These are phyloP conservation scores for Trypanosoma rangeli DNA, from an alignment of 208 protist genomes.

Conservation along the genomic window DNA sequence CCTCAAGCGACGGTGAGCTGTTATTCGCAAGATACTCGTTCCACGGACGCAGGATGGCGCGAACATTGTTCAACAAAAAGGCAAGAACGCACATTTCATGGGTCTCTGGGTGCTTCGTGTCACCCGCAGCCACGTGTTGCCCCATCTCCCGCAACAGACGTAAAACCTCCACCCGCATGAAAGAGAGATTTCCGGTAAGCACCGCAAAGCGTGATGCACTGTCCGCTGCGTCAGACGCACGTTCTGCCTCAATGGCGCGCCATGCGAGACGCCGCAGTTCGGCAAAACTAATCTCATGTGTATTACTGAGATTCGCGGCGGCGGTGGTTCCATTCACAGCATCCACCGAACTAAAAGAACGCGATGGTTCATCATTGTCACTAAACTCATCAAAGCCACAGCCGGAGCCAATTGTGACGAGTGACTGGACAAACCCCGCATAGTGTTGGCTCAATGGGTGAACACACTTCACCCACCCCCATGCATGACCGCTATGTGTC, in stretches of 20 bases:
- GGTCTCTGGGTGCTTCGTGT: conserved; percentile 6
- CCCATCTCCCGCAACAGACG: conserved; percentile 51
- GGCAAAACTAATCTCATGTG: conserved; percentile 9
- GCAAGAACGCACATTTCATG: conserved; percentile 21
- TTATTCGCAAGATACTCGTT: conserved; percentile 24
- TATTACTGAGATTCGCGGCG: background rate
- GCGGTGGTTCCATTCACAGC: background rate
- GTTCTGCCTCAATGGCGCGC: conserved; percentile 49
- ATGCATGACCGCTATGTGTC: background rate
- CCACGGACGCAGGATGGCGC: conserved; percentile 31
- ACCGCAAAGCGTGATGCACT: conserved; percentile 60
- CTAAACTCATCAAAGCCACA: conserved; percentile 22
- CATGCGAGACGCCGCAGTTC: conserved; percentile 48
- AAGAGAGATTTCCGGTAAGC: conserved; percentile 60
- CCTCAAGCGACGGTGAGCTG: conserved; percentile 24
- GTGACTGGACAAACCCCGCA: conserved; percentile 34
- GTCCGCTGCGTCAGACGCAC: conserved; percentile 56
- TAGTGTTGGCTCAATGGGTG: conserved; percentile 54
- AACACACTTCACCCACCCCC: conserved; percentile 25
- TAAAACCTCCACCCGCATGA: conserved; percentile 67
- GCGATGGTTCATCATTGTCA: background rate
- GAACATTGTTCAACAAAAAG: conserved; percentile 60
- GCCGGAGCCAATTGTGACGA: conserved; percentile 40
- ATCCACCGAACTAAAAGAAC: background rate
- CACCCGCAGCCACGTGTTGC: conserved; percentile 25